Base-by-base conservation (phyloP, 2,329 filamentous ascomycete species). In the Coniosporium tulheliwenetii region DNA sequence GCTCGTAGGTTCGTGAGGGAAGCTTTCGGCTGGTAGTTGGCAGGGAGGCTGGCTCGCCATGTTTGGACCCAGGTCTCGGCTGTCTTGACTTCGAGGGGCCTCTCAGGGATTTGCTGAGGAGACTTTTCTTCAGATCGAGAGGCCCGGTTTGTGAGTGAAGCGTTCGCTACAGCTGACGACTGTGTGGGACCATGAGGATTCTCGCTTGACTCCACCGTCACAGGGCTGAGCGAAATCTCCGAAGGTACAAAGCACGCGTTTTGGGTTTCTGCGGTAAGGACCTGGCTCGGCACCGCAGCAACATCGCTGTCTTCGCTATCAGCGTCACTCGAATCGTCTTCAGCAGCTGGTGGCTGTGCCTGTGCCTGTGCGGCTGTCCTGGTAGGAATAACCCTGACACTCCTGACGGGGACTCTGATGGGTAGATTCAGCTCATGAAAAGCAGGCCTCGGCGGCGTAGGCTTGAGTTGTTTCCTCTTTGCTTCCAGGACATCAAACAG, bases 401-500 rank as follows among this genome's bases (percentile, higher is more conserved):
- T 26, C 7, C 19, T 26, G 19, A 26, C 19, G 3, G 19, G 19
- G 19, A 78, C 53, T 12, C 69, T 62, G 41, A 87, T 81, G 0
- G 79, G 78, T 16, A 72, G 51, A 36, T 77, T 68, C 4, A 78
- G 64, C 52, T 93, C 86, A 3, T 73, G 77, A 49, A 76, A 70
- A 12, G 71, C 67, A 1, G 86, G 85, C 5, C 73, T 66, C 3
- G 82, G 81, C 5, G 87, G 87, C 2, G 63, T 70, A 1, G 85
- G 85, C 10, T 73, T 60, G 45, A 94, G 64, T 5, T 65, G 63
- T 48, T 73, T 66, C 12, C 87, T 70, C 50, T 81, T 74, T 39
- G 72, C 62, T 43, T 95, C 79, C 36, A 94, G 64, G 1, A 71
- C 69, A 44, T 84, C 67, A 52, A 76, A 93, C 1, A 95, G 64